These are phyloP conservation scores for Botrytis hyacinthi DNA, from an alignment of 2,329 filamentous ascomycete species.

Conservation along the genomic window DNA sequence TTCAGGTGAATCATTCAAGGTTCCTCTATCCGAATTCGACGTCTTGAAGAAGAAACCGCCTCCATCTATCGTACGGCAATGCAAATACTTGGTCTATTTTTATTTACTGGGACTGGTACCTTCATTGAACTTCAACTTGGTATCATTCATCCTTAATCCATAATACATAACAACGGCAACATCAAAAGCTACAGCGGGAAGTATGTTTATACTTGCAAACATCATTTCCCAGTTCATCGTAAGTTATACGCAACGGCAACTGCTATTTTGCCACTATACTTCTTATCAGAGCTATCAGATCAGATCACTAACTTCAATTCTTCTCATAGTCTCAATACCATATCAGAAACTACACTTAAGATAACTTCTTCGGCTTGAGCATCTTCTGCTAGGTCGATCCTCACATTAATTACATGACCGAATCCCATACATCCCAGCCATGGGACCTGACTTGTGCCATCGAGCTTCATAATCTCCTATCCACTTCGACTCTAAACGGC, in stretches of 20 bases:
- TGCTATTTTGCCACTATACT: not conserved
- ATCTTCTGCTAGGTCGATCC: not conserved
- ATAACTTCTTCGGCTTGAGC: constrained; percentile 6
- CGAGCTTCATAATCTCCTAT: constrained; percentile 20
- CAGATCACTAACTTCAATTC: not conserved
- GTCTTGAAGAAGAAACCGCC: not conserved
- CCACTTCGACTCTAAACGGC: not conserved
- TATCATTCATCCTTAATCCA: not conserved
- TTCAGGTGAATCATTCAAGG: not conserved
- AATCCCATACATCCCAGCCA: not conserved
- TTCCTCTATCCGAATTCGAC: not conserved
- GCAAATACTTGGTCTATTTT: not conserved
- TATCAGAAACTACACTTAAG: not conserved
- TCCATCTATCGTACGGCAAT: not conserved
- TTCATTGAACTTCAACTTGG: not conserved
- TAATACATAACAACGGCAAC: not conserved
- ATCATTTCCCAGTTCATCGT: not conserved
- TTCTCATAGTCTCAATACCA: not conserved
- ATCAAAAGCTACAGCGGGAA: not conserved
- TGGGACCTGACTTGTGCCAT: constrained; percentile 22
- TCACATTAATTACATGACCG: constrained; percentile 10
- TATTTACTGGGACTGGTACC: not conserved
- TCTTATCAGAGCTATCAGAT: not conserved
- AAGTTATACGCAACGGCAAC: not conserved
- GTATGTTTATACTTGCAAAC: constrained; percentile 3